Evolutionary conservation across 2,329 filamentous ascomycete species (phyloP), one percentile per base, ranked within the genome.

Genomic region (Sphaerostilbella broomeana): DNA sequence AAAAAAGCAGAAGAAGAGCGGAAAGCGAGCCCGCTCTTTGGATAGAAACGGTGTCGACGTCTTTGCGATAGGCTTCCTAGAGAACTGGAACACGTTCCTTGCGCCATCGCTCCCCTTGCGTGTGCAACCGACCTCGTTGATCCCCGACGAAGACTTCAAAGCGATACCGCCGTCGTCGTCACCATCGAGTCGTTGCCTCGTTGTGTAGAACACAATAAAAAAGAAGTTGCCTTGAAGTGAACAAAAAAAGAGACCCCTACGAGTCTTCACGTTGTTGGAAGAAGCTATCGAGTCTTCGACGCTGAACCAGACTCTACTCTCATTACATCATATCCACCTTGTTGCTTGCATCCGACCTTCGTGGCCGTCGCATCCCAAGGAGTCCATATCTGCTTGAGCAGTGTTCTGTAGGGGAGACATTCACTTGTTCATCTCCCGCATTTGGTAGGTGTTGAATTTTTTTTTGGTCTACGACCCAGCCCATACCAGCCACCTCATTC

Each of bases 371-470:
- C 50, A 35, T 47, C 48, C 41, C 43, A 47, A 52, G 40, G 49
- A 40, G 40, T 42, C 34, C 33, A 44, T 30, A 40, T 32, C 39
- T 37, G 50, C 46, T 50, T 55, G 59, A 59, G 58, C 64, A 64
- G 56, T 55, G 57, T 56, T 53, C 49, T 66, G 65, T 69, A 70
- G 86, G 87, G 85, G 88, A 94, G 84, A 88, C 88, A 94, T 95
- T 95, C 67, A 82, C 64, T 95, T 94, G 88, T 94, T 87, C 72
- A 85, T 94, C 88, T 94, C 87, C 84, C 77, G 67, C 76, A 75
- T 63, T 76, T 70, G 75, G 77, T 81, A 79, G 64, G 72, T 60
- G 26, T 12, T 45, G 39, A 36, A 42, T 38, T 46, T 42, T 32
- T 19, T 25, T 21, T 31, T 29, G n/a, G 13, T 27, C 15, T 4